Evolutionary conservation across 2,329 filamentous ascomycete species (phyloP).

Genomic region (Ascocoryne sarcoides): DNA sequence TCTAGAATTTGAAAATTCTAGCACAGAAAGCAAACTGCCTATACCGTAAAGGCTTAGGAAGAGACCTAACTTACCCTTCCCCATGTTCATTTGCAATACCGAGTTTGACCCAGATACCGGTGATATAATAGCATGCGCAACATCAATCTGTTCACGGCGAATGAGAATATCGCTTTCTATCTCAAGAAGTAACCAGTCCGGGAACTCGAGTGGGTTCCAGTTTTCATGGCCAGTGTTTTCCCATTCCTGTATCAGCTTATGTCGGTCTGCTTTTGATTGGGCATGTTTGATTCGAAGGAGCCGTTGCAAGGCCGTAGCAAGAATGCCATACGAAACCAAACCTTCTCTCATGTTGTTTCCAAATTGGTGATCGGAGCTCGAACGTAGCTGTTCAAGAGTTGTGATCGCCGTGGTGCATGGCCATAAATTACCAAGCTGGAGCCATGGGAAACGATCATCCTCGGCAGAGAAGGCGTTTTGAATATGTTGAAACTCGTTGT

Average conservation of each 20-base stretch:
- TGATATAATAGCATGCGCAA: constrained; percentile 50
- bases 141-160: constrained; percentile 50
- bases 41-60: no score
- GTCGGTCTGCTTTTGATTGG: constrained; percentile 21
- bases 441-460: constrained; percentile 32
- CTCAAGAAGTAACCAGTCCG: constrained; percentile 60
- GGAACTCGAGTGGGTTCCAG: constrained; percentile 30
- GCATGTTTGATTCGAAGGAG: constrained; percentile 36
- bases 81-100: constrained; percentile 60
- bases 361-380: constrained; percentile 25
- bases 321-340: constrained; percentile 33
- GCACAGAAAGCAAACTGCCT: no score
- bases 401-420: constrained; percentile 33
- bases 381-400: constrained; percentile 36
- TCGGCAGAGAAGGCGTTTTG: constrained; percentile 14
- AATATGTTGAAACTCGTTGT: constrained; percentile 16
- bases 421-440: constrained; percentile 32
- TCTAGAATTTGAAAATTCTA: not conserved
- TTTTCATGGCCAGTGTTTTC: constrained; percentile 33
- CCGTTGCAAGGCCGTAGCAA: constrained; percentile 35
- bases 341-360: constrained; percentile 29
- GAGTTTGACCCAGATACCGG: constrained; percentile 46
- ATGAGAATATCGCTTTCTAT: constrained; percentile 59
- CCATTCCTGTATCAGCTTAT: constrained; percentile 31
- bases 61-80: constrained; percentile 37